phyloP scores from a whole-genome alignment of 805 yeast species.

The Starmerella stigmatis region DNA sequence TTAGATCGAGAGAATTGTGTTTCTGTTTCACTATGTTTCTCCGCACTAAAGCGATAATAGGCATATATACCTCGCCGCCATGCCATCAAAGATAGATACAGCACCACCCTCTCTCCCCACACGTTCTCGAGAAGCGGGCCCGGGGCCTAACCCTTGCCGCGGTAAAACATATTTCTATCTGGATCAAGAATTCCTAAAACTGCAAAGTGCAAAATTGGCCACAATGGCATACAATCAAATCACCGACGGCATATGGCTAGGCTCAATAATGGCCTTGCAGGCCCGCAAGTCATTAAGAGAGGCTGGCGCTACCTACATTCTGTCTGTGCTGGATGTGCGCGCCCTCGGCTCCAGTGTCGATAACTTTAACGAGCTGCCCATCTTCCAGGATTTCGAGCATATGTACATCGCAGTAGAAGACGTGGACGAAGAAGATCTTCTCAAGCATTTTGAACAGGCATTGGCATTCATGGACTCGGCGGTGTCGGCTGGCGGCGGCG shows the following conservation, averaged over 20 bases:
- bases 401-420: conserved; percentile 54
- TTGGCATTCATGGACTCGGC: conserved; percentile 60
- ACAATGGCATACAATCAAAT: conserved; percentile 46
- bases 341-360: conserved; percentile 10
- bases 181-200: too few species aligned
- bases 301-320: conserved; percentile 55
- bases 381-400: conserved; percentile 13
- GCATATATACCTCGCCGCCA: too few species aligned
- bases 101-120: too few species aligned
- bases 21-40: too few species aligned
- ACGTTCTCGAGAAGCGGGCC: too few species aligned
- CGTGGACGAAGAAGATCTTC: conserved; percentile 52
- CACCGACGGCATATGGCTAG: conserved; percentile 70
- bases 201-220: too few species aligned
- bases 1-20: too few species aligned
- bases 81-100: too few species aligned
- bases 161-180: too few species aligned
- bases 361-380: conserved; percentile 10
- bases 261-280: conserved; percentile 58
- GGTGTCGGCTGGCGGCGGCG: conserved; percentile 25
- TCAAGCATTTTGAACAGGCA: conserved; percentile 50
- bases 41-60: too few species aligned
- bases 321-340: conserved; percentile 47
- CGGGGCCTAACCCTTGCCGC: conserved; percentile 5
- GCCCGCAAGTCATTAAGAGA: conserved; percentile 42